Evolutionary conservation across 768 basidiomycete genomes (phyloP).

Genomic region (Suillus sp.): DNA sequence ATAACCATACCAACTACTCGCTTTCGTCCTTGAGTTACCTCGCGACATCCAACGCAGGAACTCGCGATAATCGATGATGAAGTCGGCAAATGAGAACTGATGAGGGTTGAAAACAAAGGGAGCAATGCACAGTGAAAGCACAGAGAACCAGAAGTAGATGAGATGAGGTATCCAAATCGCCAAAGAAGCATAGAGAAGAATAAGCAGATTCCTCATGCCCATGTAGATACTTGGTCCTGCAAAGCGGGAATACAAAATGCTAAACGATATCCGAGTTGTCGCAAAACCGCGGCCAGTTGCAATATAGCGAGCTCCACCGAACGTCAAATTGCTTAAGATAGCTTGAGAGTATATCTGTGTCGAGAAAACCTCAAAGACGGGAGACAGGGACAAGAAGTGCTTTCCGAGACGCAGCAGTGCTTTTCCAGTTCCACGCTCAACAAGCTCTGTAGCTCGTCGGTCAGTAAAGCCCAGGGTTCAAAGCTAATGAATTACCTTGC

Average conservation of each 20-base stretch:
- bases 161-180: conserved; percentile 92
- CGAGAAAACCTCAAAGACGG: conserved; percentile 98
- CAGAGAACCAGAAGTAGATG: conserved; percentile 99
- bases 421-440: conserved; percentile 94
- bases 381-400: conserved; percentile 96
- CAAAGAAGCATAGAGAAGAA: conserved; percentile 90
- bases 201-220: conserved; percentile 90
- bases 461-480: conserved; percentile 9
- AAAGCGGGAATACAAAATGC: conserved; percentile 96
- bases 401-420: conserved; percentile 93
- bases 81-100: conserved; percentile 96
- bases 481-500: conserved; percentile 68
- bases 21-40: conserved; percentile 94
- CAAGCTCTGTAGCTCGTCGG: conserved; percentile 63
- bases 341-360: conserved; percentile 98
- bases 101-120: conserved; percentile 99
- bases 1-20: conserved; percentile 99
- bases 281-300: conserved; percentile 99
- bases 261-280: conserved; percentile 94
- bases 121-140: conserved; percentile 91
- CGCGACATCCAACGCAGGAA: conserved; percentile 99
- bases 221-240: conserved; percentile 99
- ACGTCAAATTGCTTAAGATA: conserved; percentile 94
- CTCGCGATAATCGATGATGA: conserved; percentile 98
- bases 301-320: conserved; percentile 98